A percentile compares a stretch with the other conserved stretches of the same genome.
phyloP scores from a whole-genome alignment of 2,329 filamentous ascomycete species.

The Coniosporium tulheliwenetii region DNA sequence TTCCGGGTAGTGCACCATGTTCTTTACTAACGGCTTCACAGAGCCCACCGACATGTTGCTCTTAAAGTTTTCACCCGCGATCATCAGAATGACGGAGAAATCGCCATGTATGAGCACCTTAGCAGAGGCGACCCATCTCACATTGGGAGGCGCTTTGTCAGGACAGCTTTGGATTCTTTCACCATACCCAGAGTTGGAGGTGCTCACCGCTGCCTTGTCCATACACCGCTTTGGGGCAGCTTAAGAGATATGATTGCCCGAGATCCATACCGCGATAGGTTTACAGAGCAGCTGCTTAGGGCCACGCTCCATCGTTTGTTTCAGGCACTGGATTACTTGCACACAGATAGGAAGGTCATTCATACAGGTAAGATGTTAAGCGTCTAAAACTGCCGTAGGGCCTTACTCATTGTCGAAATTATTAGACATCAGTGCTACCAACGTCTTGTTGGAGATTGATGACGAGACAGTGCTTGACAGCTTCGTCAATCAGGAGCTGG shows the following conservation, averaged over 20 bases:
- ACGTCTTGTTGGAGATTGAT: constrained; percentile 22
- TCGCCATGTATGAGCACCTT: constrained; percentile 8
- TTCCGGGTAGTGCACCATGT: background rate
- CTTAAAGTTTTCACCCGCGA: constrained; percentile 3
- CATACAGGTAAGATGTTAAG: constrained; percentile 24
- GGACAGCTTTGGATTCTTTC: constrained; percentile 17
- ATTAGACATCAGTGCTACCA: constrained; percentile 27
- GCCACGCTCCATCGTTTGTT: constrained; percentile 20
- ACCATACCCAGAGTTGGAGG: constrained; percentile 13
- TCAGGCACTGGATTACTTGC: constrained; percentile 25
- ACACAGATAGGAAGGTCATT: constrained; percentile 26
- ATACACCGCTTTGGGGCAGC: constrained; percentile 25
- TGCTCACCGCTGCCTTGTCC: constrained; percentile 21
- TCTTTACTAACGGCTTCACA: background rate
- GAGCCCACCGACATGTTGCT: constrained; percentile 3
- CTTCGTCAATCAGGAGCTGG: constrained; percentile 19
- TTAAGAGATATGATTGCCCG: constrained; percentile 21
- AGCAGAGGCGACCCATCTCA: constrained; percentile 9
- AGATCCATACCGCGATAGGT: constrained; percentile 18
- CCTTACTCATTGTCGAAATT: constrained; percentile 3
- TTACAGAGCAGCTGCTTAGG: constrained; percentile 23
- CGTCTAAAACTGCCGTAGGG: constrained; percentile 1
- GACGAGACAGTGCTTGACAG: constrained; percentile 19
- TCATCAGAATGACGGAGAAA: constrained; percentile 6
- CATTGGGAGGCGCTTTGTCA: constrained; percentile 13